Evolutionary conservation across 257 asterid species (phyloP).

Genomic region (Hygrophila difformis): DNA sequence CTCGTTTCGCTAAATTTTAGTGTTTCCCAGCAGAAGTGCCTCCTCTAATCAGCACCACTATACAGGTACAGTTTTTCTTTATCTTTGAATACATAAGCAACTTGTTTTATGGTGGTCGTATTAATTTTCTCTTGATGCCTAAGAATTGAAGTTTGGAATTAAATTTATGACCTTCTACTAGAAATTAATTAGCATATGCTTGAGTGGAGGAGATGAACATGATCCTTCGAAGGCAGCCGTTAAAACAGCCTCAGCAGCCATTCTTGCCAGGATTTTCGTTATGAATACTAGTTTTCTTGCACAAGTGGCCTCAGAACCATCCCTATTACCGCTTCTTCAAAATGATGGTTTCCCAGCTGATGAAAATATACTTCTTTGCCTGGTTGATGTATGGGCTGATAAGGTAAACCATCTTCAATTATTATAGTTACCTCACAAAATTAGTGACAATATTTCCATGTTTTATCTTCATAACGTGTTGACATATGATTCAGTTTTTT

Average conservation of each 20-base stretch:
- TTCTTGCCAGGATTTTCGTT: slow-evolving; percentile 87
- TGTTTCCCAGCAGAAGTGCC: slow-evolving; percentile 89
- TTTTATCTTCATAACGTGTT: too few species aligned
- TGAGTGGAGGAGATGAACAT: slow-evolving; percentile 81
- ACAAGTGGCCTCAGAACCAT: slow-evolving; percentile 74
- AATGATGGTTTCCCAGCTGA: slow-evolving; percentile 69
- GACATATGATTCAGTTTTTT: too few species aligned
- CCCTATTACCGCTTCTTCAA: slow-evolving; percentile 56
- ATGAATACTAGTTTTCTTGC: slow-evolving; percentile 86
- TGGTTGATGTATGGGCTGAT: slow-evolving; percentile 93
- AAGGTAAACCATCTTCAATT: slow-evolving; percentile 39
- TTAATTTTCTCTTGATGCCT: slow-evolving; percentile 4
- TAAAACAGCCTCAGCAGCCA: slow-evolving; percentile 76
- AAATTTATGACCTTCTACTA: slow-evolving; percentile 23
- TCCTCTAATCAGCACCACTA: slow-evolving; percentile 60
- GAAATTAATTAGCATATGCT: slow-evolving; percentile 75
- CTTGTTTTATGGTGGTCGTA: background rate
- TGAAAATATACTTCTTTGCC: slow-evolving; percentile 82
- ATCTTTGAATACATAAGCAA: slow-evolving; percentile 2
- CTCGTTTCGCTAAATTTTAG: slow-evolving; percentile 45
- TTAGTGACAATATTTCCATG: too few species aligned
- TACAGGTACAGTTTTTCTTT: slow-evolving; percentile 47
- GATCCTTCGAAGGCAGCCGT: slow-evolving; percentile 82
- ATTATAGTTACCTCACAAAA: too few species aligned
- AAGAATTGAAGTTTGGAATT: slow-evolving; percentile 6